These are phyloP conservation scores for Fusarium albosuccineum DNA, from an alignment of 2,329 filamentous ascomycete genomes.

Conservation along the genomic window DNA sequence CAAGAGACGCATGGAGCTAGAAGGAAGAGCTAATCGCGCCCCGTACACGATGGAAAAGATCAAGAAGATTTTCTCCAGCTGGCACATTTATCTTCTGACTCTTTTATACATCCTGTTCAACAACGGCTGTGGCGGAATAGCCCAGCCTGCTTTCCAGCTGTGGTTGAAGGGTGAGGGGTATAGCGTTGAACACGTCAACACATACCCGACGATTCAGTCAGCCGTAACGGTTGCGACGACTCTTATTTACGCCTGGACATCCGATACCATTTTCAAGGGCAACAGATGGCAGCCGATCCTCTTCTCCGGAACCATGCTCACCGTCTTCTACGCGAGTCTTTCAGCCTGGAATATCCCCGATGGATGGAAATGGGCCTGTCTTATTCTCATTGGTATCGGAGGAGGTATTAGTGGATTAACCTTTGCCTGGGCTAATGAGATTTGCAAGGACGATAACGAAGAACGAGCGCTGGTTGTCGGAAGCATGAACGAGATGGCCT, in stretches of 20 bases:
- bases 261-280: conserved; percentile 70
- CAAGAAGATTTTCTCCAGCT: conserved; percentile 71
- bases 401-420: conserved; percentile 61
- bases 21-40: conserved; percentile 58
- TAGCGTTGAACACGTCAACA: conserved; percentile 58
- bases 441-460: conserved; percentile 67
- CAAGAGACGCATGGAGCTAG: conserved; percentile 52
- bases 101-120: conserved; percentile 74
- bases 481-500: conserved; percentile 77
- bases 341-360: conserved; percentile 60
- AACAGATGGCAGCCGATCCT: conserved; percentile 74
- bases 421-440: conserved; percentile 64
- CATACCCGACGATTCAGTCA: conserved; percentile 70
- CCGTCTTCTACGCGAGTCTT: conserved; percentile 56
- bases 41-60: conserved; percentile 63
- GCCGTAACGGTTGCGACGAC: conserved; percentile 69
- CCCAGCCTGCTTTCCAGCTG: conserved; percentile 68
- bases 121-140: conserved; percentile 63
- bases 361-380: conserved; percentile 74
- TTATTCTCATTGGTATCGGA: conserved; percentile 66
- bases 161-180: conserved; percentile 62
- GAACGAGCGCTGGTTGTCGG: conserved; percentile 75
- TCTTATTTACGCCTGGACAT: conserved; percentile 74
- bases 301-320: conserved; percentile 61
- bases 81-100: conserved; percentile 73